Base-by-base conservation (phyloP, 2,329 filamentous ascomycete genomes). In the Biscogniauxia mediterranea region DNA sequence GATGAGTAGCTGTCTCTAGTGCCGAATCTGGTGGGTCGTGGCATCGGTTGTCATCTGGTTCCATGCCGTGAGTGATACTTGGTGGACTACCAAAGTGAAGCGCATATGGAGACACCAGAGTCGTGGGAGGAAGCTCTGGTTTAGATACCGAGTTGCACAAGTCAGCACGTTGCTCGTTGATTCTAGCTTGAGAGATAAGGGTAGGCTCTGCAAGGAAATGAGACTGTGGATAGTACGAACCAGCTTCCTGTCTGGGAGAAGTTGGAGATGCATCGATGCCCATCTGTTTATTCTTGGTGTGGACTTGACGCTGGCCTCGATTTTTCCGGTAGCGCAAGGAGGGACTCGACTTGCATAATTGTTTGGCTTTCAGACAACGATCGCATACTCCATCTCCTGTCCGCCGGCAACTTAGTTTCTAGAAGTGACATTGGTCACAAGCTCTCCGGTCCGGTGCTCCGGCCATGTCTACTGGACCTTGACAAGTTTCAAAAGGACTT, bases 401-500 rank as follows among this genome's bases (percentile, higher is more conserved):
- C 55, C 79, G 75, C 66, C 79, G 81, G 64, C 76, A 78, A n/a
- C n/a, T n/a, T 61, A 81, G 73, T 68, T 81, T 81, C 66, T 81
- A 78, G 19, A 69, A 69, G 65, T 81, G 79, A 66, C 79, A 81
- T 63, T 78, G 76, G 68, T 81, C 79, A 69, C 79, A 81, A 59
- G 79, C 79, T 60, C 77, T 79, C 59, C 79, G 76, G 63, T 69
- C 60, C 38, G 55, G 57, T 42, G 56, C 8, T 3, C 32, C 53
- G 32, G n/a, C 61, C 20, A 46, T 56, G 6, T 17, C 55, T 32
- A 23, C 2, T 52, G 7, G 55, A 6, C 1, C 19, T 6, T 46
- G 38, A n/a, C 11, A 23, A 23, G 38, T 17, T 46, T n/a, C 17
- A 15, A 5, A 15, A n/a, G 38, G 17, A 3, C 7, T n/a, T n/a